Conservation (phyloP, 164 flowering plant species). For the Vitis rotundifolia region DNA sequence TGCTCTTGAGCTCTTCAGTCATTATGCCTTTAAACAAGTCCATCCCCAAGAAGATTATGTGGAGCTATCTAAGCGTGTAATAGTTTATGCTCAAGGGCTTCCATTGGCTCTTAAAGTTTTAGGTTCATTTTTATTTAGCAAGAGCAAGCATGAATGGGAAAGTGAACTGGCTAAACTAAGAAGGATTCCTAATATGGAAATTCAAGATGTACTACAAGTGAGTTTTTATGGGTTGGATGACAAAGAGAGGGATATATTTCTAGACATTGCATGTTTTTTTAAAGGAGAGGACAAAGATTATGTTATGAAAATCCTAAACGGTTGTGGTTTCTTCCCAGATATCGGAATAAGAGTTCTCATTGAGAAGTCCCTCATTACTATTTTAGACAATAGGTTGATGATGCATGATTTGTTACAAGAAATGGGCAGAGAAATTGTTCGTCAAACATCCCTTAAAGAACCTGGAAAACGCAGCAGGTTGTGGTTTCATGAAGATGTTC, state of each 20-base stretch:
- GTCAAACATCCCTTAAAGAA: not conserved
- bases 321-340: constrained; percentile 3
- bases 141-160: not conserved
- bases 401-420: constrained; percentile 15
- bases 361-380: not conserved
- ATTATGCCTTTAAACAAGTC: constrained; percentile 2
- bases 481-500: not conserved
- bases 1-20: constrained; percentile 9
- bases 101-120: constrained; percentile 15
- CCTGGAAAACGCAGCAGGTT: constrained; percentile 4
- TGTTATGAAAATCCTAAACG: not conserved
- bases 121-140: not conserved
- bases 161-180: not conserved
- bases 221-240: constrained; percentile 4
- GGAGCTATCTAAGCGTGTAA: not conserved
- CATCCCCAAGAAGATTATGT: not conserved
- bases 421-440: constrained; percentile 5
- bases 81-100: not conserved
- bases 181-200: not conserved
- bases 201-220: not conserved
- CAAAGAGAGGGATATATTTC: not conserved
- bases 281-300: constrained; percentile 1
- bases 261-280: constrained; percentile 5
- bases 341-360: constrained; percentile 3
- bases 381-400: not conserved